Evolutionary conservation across 257 asterid species (phyloP).

Genomic region (Cordia subcordata): DNA sequence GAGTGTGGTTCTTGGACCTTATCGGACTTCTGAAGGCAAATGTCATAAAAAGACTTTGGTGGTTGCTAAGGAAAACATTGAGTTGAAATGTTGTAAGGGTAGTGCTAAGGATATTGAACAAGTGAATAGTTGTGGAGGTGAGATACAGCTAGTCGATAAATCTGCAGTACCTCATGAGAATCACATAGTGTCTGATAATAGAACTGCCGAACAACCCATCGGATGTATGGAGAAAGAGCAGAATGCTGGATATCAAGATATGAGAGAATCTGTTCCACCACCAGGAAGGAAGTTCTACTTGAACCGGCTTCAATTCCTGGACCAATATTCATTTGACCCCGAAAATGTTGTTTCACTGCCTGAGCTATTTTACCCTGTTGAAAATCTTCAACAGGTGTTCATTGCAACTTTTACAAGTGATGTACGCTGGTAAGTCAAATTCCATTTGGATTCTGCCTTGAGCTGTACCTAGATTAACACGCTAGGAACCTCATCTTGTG

Average conservation of each 20-base stretch:
- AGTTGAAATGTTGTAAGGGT: slow-evolving; percentile 13
- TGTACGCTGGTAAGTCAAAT: slow-evolving; percentile 54
- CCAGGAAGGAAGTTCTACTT: slow-evolving; percentile 75
- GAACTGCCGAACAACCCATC: slow-evolving; percentile 14
- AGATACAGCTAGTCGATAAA: slow-evolving; percentile 17
- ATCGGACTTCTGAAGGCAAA: slow-evolving; percentile 18
- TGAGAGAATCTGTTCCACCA: slow-evolving; percentile 33
- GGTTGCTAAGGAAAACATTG: slow-evolving; percentile 22
- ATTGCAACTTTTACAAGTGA: slow-evolving; percentile 84
- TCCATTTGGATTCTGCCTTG: background rate
- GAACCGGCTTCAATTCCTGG: slow-evolving; percentile 54
- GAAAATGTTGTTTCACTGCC: slow-evolving; percentile 58
- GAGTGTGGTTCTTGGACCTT: slow-evolving; percentile 24
- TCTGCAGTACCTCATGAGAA: slow-evolving; percentile 18
- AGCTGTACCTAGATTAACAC: background rate
- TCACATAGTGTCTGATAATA: slow-evolving; percentile 16
- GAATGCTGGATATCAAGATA: slow-evolving; percentile 19
- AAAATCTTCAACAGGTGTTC: slow-evolving; percentile 55
- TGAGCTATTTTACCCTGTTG: slow-evolving; percentile 72
- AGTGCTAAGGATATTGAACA: slow-evolving; percentile 20
- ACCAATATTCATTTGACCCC: slow-evolving; percentile 28
- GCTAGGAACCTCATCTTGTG: no score
- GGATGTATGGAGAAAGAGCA: slow-evolving; percentile 19
- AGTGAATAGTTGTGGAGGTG: slow-evolving; percentile 15
- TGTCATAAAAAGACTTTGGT: slow-evolving; percentile 20